A percentile compares a stretch with the other conserved stretches of the same genome.
These are phyloP conservation scores for Acanthamoeba quina DNA, from an alignment of 208 protist genomes.

Conservation along the genomic window DNA sequence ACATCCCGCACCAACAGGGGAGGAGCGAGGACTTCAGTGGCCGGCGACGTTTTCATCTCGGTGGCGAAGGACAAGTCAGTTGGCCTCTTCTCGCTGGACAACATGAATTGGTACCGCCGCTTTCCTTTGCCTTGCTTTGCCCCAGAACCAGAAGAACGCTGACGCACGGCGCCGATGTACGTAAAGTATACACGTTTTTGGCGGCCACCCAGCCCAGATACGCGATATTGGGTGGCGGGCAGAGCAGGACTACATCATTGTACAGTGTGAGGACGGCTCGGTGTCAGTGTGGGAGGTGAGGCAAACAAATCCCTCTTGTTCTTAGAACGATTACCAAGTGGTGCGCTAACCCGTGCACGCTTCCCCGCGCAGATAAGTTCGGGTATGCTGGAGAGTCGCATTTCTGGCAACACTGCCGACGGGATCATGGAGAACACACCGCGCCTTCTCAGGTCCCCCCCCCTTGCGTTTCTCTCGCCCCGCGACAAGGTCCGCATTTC, in stretches of 20 bases:
- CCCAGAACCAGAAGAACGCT: too few species aligned
- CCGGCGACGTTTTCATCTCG: slow-evolving; percentile 50
- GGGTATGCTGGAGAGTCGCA: slow-evolving; percentile 45
- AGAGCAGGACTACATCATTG: slow-evolving; percentile 61
- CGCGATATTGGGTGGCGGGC: background rate
- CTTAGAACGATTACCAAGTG: background rate
- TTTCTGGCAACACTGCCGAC: background rate
- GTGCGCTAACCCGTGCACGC: background rate
- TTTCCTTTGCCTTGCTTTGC: too few species aligned
- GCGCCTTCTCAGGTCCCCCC: background rate
- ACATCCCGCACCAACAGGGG: background rate
- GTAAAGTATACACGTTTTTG: slow-evolving; percentile 40
- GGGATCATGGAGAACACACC: slow-evolving; percentile 34
- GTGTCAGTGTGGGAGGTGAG: slow-evolving; percentile 62
- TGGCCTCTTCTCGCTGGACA: slow-evolving; percentile 52
- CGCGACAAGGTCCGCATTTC: too few species aligned
- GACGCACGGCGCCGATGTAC: background rate
- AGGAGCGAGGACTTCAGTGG: background rate
- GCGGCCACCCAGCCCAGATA: slow-evolving; percentile 32
- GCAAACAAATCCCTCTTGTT: background rate
- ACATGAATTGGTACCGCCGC: slow-evolving; percentile 58
- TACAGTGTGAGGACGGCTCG: slow-evolving; percentile 62
- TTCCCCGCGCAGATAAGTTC: background rate
- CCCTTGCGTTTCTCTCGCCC: background rate
- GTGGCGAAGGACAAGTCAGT: slow-evolving; percentile 53